phyloP scores from a whole-genome alignment of 768 basidiomycete genomes.

The Candolleomyces aberdarensis region DNA sequence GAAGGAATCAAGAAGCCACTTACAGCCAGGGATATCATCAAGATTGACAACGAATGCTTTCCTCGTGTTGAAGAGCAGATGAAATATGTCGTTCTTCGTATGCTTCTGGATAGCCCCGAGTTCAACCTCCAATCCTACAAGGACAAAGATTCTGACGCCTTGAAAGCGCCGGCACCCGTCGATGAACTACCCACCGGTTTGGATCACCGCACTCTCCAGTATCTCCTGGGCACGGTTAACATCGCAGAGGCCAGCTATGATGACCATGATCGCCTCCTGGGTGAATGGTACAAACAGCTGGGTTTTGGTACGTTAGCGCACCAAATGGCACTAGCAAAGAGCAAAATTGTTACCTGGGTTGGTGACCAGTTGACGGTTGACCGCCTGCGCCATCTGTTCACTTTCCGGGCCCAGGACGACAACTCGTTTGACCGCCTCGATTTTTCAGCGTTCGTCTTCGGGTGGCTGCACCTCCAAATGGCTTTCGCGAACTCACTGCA shows the following conservation, averaged over 20 bases:
- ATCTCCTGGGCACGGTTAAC: slow-evolving; percentile 30
- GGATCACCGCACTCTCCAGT: slow-evolving; percentile 28
- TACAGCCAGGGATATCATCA: slow-evolving; percentile 18
- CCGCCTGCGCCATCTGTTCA: slow-evolving; percentile 33
- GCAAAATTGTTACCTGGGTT: neutral
- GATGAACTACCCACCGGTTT: slow-evolving; percentile 22
- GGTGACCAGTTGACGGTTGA: slow-evolving; percentile 27
- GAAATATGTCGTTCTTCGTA: slow-evolving; percentile 19
- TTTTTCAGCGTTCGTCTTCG: slow-evolving; percentile 27
- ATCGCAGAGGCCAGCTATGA: slow-evolving; percentile 40
- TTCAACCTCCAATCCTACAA: slow-evolving; percentile 27
- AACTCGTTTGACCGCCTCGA: slow-evolving; percentile 38
- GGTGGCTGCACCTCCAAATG: slow-evolving; percentile 42
- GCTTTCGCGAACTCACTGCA: slow-evolving; percentile 38
- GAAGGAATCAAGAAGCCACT: slow-evolving; percentile 21
- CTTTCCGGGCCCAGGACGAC: slow-evolving; percentile 31
- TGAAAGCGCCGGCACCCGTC: slow-evolving; percentile 19
- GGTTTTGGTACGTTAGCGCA: neutral
- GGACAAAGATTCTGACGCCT: slow-evolving; percentile 8
- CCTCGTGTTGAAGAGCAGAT: slow-evolving; percentile 10
- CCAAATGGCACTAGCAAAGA: neutral
- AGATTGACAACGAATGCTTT: slow-evolving; percentile 13
- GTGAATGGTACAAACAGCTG: slow-evolving; percentile 28
- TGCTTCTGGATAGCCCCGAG: slow-evolving; percentile 23
- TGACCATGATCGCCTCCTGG: slow-evolving; percentile 27